Percentiles rank a stretch among this genome's conserved stretches.
These are phyloP conservation scores for Gillenia trifoliata DNA, from an alignment of 306 rosid species.

Conservation along the genomic window DNA sequence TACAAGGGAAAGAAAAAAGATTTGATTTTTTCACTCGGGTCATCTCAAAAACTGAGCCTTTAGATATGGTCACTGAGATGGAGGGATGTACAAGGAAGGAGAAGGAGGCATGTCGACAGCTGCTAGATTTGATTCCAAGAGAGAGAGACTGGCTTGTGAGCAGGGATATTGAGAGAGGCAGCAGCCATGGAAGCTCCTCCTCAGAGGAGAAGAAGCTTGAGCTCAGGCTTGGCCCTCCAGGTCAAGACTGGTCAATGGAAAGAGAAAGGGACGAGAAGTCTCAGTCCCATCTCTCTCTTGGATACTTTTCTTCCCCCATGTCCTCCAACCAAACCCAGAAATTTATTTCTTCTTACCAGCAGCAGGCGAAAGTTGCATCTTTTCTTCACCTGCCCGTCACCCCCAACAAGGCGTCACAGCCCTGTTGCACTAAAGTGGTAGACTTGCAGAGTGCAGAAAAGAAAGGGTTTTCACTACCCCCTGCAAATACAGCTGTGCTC, in stretches of 20 bases:
- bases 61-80: conserved; percentile 27
- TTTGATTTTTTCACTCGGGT: conserved; percentile 7
- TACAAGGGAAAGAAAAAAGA: not conserved
- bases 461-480: conserved; percentile 42
- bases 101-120: conserved; percentile 47
- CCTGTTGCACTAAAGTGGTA: conserved; percentile 39
- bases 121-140: conserved; percentile 64
- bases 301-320: conserved; percentile 28
- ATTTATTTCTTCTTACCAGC: conserved; percentile 18
- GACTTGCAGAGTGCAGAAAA: conserved; percentile 55
- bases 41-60: not conserved
- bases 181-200: conserved; percentile 12
- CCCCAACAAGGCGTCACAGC: conserved; percentile 40
- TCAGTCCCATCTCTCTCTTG: conserved; percentile 50
- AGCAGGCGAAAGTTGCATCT: conserved; percentile 34
- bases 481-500: conserved; percentile 48
- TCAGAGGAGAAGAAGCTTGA: conserved; percentile 69
- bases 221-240: conserved; percentile 92
- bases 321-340: conserved; percentile 22
- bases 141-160: conserved; percentile 50
- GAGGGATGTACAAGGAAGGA: conserved; percentile 53
- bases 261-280: conserved; percentile 23
- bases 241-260: conserved; percentile 53
- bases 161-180: conserved; percentile 29
- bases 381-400: conserved; percentile 44